Conservation (phyloP, 768 basidiomycete species). For the Pleurotus tuoliensis region DNA sequence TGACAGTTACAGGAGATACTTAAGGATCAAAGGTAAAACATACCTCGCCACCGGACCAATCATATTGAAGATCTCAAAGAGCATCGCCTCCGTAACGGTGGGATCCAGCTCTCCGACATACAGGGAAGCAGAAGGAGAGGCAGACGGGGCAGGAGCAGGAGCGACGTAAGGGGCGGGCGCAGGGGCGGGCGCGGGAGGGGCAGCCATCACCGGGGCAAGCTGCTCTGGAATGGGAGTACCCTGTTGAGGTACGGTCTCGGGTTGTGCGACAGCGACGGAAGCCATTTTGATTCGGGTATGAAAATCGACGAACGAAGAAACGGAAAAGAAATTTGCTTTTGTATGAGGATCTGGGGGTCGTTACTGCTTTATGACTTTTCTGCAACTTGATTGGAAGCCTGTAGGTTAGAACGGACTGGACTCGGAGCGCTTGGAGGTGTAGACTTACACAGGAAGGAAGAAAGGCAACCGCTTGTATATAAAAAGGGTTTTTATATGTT, state of each 20-base stretch:
- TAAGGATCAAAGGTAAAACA: slow-evolving; percentile 19
- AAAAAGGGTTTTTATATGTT: slow-evolving; percentile 61
- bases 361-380: slow-evolving; percentile 92
- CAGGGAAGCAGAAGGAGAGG: slow-evolving; percentile 84
- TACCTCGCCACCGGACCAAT: slow-evolving; percentile 98
- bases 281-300: slow-evolving; percentile 39
- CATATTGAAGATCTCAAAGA: slow-evolving; percentile 99
- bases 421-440: slow-evolving; percentile 6
- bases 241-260: slow-evolving; percentile 48
- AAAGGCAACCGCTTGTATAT: slow-evolving; percentile 73
- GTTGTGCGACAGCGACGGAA: slow-evolving; percentile 48
- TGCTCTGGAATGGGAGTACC: slow-evolving; percentile 4
- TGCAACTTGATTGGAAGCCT: slow-evolving; percentile 38
- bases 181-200: slow-evolving; percentile 41
- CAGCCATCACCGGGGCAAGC: slow-evolving; percentile 42
- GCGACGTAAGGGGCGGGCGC: slow-evolving; percentile 56
- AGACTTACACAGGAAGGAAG: slow-evolving; percentile 59
- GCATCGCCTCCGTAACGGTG: slow-evolving; percentile 98
- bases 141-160: slow-evolving; percentile 49
- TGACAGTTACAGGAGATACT: background rate
- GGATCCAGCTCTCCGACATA: slow-evolving; percentile 99
- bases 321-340: slow-evolving; percentile 24
- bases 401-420: background rate
- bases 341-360: slow-evolving; percentile 56
- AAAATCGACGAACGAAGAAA: slow-evolving; percentile 1